Percentiles rank a stretch among this genome's conserved stretches.
These are phyloP conservation scores for Spinellus fusiger DNA, from an alignment of 192 early-diverging fungal species.

Conservation along the genomic window DNA sequence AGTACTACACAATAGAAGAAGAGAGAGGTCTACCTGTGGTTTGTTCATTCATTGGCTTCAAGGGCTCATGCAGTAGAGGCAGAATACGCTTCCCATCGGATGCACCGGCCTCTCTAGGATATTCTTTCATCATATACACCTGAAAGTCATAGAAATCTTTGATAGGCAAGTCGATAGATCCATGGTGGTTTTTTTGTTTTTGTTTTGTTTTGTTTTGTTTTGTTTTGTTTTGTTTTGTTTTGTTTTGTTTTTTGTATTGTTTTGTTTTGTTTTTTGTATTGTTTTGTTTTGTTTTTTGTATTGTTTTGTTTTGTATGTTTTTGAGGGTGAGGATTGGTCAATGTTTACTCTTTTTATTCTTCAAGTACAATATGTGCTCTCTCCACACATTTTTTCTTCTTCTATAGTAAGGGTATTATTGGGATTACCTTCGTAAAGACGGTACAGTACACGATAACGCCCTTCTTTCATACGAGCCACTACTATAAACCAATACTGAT, in stretches of 20 bases:
- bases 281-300: no score
- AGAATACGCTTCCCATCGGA: constrained; percentile 40
- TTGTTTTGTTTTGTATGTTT: no score
- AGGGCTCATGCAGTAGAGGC: constrained; percentile 51
- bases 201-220: not conserved
- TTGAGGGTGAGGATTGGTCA: not conserved
- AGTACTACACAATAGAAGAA: no score
- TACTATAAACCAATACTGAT: constrained; percentile 67
- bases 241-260: no score
- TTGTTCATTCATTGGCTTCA: constrained; percentile 48
- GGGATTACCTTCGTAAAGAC: constrained; percentile 57
- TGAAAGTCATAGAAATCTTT: constrained; percentile 62
- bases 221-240: not conserved
- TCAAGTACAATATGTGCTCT: no score
- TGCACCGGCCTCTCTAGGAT: constrained; percentile 50
- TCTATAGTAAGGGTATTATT: no score
- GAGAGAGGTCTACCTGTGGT: constrained; percentile 40
- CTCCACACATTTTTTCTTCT: no score
- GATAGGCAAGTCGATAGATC: not conserved
- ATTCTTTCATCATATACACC: constrained; percentile 49
- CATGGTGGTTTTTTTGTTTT: no score
- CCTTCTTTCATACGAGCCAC: constrained; percentile 47
- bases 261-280: no score
- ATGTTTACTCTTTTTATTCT: not conserved
- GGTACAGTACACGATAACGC: constrained; percentile 55